Base-by-base conservation (phyloP, 345 rosid genomes). In the Hirschfeldia incana region DNA sequence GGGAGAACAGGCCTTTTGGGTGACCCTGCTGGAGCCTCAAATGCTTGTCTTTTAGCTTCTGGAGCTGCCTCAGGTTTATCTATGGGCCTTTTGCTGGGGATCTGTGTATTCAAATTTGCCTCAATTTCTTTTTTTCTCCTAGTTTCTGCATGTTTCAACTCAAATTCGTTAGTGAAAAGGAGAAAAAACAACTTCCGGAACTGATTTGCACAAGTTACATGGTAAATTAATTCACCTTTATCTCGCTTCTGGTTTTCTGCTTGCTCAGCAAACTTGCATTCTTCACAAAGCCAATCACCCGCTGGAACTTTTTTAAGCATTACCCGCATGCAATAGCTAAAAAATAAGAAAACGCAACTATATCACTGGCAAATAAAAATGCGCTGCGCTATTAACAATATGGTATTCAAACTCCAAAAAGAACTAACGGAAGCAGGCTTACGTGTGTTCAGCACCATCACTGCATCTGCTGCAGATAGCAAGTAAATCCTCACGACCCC, bases 371-470 rank as follows among this genome's bases (percentile, higher is more conserved):
- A 64, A 7, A 68, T 27, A 58, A 15, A 68, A 8, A 4, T 33
- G 42, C 17, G 42, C 16, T 72, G 55, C 60, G 15, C 32, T 64
- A 71, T 55, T 72, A 28, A 9, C 21, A 57, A 58, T 26, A 76
- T 75, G 29, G 64, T 36, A 55, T 7, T 16, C 28, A 27, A 70
- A 28, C 64, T 9, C 34, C 51, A 37, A 71, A 78, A 64, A 59
- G 21, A 62, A 77, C 6, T 17, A 16, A 67, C 30, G 33, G 37
- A 63, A 75, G 53, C 67, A 74, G 9, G 28, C 97, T 89, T 89
- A 96, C 99, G 85, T 96, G 87, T 96, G 99, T 86, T 93, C 98
- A 69, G 98, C 99, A 73, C 99, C 98, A 85, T 96, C 99, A 81
- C 84, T 81, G 84, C 98, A 96, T 83, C 89, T 89, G 76, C 94